These are phyloP conservation scores for Podosphaera aphanis DNA, from an alignment of 2,329 filamentous ascomycete species.

Conservation along the genomic window DNA sequence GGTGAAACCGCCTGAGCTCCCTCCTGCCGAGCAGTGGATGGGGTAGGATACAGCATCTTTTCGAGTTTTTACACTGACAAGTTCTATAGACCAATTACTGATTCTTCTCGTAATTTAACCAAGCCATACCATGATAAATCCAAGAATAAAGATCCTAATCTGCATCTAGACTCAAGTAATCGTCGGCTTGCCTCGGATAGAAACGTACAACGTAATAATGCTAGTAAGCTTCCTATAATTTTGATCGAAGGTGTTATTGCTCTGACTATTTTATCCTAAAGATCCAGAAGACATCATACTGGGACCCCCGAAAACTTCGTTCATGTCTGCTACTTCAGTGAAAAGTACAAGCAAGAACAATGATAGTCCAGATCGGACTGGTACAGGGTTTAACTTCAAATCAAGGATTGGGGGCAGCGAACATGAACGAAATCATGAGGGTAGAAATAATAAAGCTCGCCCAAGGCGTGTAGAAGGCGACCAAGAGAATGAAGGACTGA, in stretches of 20 bases:
- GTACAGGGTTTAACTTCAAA: constrained; percentile 38
- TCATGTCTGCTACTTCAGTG: constrained; percentile 48
- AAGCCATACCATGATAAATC: constrained; percentile 27
- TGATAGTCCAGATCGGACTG: constrained; percentile 21
- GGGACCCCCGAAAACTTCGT: constrained; percentile 61
- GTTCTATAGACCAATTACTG: constrained; percentile 10
- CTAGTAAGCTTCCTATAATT: constrained; percentile 23
- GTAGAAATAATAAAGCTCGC: constrained; percentile 23
- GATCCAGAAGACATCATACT: constrained; percentile 64
- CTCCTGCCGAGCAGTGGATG: constrained; percentile 88
- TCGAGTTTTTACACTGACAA: constrained; percentile 6
- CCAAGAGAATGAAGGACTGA: constrained; percentile 49
- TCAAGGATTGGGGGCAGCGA: constrained; percentile 27
- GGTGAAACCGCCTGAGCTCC: constrained; percentile 53
- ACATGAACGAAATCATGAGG: constrained; percentile 26
- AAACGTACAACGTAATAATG: constrained; percentile 30
- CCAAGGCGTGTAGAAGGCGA: constrained; percentile 29
- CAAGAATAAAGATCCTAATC: constrained; percentile 14
- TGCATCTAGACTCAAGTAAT: constrained; percentile 17
- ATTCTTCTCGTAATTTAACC: constrained; percentile 13
- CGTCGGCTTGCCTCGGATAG: constrained; percentile 29
- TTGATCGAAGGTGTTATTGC: not conserved
- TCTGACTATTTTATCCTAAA: constrained; percentile 14
- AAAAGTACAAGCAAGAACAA: constrained; percentile 19
- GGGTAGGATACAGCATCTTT: constrained; percentile 31